Evolutionary conservation across 306 rosid species (phyloP), one percentile per base, ranked within the genome.

Genomic region (Glycine latifolia): DNA sequence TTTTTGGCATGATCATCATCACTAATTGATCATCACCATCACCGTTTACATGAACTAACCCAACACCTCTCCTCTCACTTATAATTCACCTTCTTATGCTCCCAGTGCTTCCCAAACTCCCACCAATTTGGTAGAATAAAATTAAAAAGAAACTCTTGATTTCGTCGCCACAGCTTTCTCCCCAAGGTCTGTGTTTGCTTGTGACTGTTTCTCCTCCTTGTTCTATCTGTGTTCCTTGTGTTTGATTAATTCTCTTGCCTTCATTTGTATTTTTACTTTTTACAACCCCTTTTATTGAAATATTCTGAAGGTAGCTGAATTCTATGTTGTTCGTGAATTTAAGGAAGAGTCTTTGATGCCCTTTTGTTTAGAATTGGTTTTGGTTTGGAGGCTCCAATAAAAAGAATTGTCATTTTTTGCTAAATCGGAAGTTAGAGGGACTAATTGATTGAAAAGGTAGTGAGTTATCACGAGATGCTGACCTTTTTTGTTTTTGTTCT

Each of bases 161-260:
- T 79, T 75, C 68, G 0, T 77, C 77, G 8, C 1, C 26, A 1
- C 2, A 26, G 35, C 43, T 89, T 82, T 66, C 73, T 50, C 10
- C 53, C 75, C 67, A 49, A 90, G 91, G 94, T 91, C 62, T 75
- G 87, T 79, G 43, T 4, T 6, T 43, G 31, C 2, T 6, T 43
- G 68, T 72, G n/a, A 16, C 47, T 73, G n/a, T 52, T 78, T 83
- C 59, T 75, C 73, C 31, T 33, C 41, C 9, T 49, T 15, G n/a
- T 52, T 52, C 6, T 53, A 0, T 54, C n/a, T 35, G 0, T 63
- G 10, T 10, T 41, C 4, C 31, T 44, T 9, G 49, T 69, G 63
- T 14, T 52, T 82, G 26, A 72, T 60, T 61, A 56, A 43, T 43
- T 43, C 47, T 12, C 16, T 80, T 76, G 43, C 7, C 15, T 31